Base-by-base conservation (phyloP, 1,139 yeast genomes). In the Arxiozyma heterogenica region DNA sequence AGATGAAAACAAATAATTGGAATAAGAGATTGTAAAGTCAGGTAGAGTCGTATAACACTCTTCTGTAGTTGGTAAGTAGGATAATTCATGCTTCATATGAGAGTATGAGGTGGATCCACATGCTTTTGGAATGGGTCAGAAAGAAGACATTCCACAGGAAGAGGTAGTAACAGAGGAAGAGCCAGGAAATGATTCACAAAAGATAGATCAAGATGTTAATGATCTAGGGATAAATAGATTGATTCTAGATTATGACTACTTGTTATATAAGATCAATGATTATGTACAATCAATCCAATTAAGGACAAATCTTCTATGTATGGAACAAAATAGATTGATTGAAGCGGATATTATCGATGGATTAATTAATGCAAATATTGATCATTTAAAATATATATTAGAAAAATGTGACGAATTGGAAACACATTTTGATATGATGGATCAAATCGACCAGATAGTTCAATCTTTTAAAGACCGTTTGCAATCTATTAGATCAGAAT, bases 361-460 rank as follows among this genome's bases (percentile, higher is more conserved):
- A 56, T 73, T 63, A 68, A 77, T 70, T 56, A 78, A 77, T 39
- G 60, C 64, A 3, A 78, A 82, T 54, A 71, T 85, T 49, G 65
- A 64, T 0, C 68, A 69, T 12, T 73, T 81, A 3, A 77, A 77
- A 45, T 55, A 57, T 1, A 57, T 86, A 18, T 57, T 83, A 22
- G 61, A 63, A 7, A 70, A 77, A 45, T 84, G 91, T 59, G 77
- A 78, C 45, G 77, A 75, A 18, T 62, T 87, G 23, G 87, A 85
- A 59, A 64, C 69, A 56, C 86, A 85, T 59, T 82, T 86, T 57
- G 74, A 79, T 64, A 86, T 84, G 68, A 65, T 88, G 54, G 83
- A 84, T 56, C 95, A 86, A 63, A 73, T 88, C 15, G 64, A 60
- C 15, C 47, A 54, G 30, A 67, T 66, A 15, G 59, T 64, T 1